Evolutionary conservation across 2,329 filamentous ascomycete genomes (phyloP), one percentile per base, ranked within the genome.

Genomic region (Aspergillus fructus): DNA sequence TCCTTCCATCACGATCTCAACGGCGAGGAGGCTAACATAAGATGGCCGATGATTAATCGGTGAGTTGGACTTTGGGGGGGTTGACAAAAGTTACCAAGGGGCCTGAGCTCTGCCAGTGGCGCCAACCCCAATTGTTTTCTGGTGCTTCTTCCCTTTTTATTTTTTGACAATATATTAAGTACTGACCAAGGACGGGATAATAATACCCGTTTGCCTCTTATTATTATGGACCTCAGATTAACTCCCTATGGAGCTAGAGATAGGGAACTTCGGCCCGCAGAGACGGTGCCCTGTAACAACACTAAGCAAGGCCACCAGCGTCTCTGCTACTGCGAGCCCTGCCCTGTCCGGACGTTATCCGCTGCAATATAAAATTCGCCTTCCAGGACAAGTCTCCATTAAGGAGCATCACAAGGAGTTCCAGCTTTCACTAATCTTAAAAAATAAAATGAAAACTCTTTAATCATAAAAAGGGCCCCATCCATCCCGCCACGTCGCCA

Each of bases 261-360:
- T 30, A 52, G 51, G 49, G 48, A 56, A 52, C 48, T 43, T 46
- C 15, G 56, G 61, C 56, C 56, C 54, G 56, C 62, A 49, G 56
- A 45, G 49, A 41, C 57, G 55, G 51, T 53, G 59, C 45, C 41
- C 34, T 37, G 34, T 13, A n/a, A 13, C 13, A 37, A 15, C 12
- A 15, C 53, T 55, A 45, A 54, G 56, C 61, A 54, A 53, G 60
- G 47, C 48, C 40, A 55, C 52, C 55, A 49, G 34, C 15, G 34
- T 37, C 34, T n/a, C 12, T 13, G 15, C 34, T 37, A 37, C 34
- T 37, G 34, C 34, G 34, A 37, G 34, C 34, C 49, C 53, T 51
- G 49, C 33, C 34, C 48, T 27, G 33, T 23, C 41, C 43, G 43
- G 19, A 53, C 34, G 42, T 53, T 45, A 19, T 45, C 50, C 41